Percentiles rank a stretch among this genome's conserved stretches.
Evolutionary conservation across 371 early-diverging fungal genomes (phyloP).

Genomic region (Syncephalastrum racemosum): DNA sequence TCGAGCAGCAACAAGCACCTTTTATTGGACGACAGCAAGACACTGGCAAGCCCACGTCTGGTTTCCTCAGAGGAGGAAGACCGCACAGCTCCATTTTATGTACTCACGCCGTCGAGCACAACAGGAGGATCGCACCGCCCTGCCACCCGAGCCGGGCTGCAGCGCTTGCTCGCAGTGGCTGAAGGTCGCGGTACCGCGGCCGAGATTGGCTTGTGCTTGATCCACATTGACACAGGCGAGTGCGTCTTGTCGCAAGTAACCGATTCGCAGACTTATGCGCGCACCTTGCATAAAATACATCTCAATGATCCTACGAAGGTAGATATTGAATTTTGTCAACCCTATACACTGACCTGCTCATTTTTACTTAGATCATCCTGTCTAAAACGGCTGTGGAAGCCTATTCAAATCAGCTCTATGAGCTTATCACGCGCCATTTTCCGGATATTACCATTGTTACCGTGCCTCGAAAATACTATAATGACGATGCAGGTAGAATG

Average conservation of each 20-base stretch:
- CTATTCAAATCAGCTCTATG: constrained; percentile 40
- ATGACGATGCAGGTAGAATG: constrained; percentile 52
- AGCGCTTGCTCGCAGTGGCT: constrained; percentile 39
- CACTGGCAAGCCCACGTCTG: too few species aligned
- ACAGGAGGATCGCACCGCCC: neutral
- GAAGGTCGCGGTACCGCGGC: constrained; percentile 52
- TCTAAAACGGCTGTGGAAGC: constrained; percentile 38
- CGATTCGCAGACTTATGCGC: constrained; percentile 64
- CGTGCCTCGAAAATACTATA: constrained; percentile 58
- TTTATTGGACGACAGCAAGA: too few species aligned
- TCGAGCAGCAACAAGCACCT: too few species aligned
- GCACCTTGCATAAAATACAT: constrained; percentile 62
- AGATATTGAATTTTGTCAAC: neutral
- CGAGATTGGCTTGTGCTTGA: constrained; percentile 68
- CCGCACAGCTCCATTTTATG: too few species aligned
- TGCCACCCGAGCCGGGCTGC: constrained; percentile 8
- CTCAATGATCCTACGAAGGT: constrained; percentile 64
- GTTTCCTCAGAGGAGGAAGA: too few species aligned
- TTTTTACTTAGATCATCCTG: constrained; percentile 9
- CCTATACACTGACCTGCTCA: too few species aligned
- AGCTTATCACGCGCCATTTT: constrained; percentile 48
- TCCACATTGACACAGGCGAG: constrained; percentile 64
- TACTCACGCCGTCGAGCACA: too few species aligned
- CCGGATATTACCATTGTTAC: constrained; percentile 46
- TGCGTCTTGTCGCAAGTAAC: constrained; percentile 63